Conservation (phyloP, 306 rosid species). For the Vigna unguiculata region DNA sequence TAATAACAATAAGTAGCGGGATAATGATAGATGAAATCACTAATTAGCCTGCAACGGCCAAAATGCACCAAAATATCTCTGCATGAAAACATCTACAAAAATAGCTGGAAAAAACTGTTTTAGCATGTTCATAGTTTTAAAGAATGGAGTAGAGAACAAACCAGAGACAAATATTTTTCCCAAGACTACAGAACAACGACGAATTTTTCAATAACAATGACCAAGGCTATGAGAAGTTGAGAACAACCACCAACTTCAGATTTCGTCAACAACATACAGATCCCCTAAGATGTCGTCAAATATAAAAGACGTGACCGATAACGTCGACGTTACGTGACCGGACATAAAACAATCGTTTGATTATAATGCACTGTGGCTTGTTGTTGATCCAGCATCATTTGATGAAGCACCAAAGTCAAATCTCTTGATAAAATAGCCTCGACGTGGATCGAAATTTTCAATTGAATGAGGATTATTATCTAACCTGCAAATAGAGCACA, state of each 20-base stretch:
- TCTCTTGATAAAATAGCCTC: neutral
- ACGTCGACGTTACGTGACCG: neutral
- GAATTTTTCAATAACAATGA: neutral
- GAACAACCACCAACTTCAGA: neutral
- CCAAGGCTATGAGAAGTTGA: neutral
- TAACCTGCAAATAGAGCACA: slow-evolving; percentile 21
- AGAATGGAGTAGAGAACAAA: neutral
- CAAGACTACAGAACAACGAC: neutral
- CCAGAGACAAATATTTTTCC: neutral
- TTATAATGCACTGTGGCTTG: no score
- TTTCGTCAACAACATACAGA: neutral
- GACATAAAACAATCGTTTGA: neutral
- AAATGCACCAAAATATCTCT: neutral
- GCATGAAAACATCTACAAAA: neutral
- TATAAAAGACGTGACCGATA: neutral
- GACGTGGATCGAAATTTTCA: neutral
- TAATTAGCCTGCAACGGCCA: neutral
- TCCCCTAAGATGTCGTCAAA: neutral
- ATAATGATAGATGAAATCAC: neutral
- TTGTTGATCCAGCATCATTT: neutral
- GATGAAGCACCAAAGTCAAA: neutral
- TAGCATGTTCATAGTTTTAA: neutral
- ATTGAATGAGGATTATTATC: neutral
- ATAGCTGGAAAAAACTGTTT: neutral
- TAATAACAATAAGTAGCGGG: no score